Evolutionary conservation across 225 moss, liverwort and hornwort genomes (phyloP).

Genomic region (Pseudoscleropodium purum): DNA sequence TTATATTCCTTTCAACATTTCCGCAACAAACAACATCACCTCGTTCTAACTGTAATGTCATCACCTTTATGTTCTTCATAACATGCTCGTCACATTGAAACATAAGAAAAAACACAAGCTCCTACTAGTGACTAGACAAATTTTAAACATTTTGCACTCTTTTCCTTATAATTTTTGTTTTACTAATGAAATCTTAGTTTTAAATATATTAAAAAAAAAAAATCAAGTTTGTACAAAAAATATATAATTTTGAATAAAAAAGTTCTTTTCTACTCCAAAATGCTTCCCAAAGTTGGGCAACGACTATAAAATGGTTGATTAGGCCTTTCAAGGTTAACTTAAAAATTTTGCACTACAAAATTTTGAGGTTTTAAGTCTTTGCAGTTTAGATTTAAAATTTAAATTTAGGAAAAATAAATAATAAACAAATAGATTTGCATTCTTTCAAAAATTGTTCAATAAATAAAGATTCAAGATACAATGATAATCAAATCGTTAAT

Average conservation of each 20-base stretch:
- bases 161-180: background rate
- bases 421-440: background rate
- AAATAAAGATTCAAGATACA: background rate
- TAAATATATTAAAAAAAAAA: too few species aligned
- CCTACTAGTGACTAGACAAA: too few species aligned
- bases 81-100: too few species aligned
- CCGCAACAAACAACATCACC: too few species aligned
- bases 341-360: background rate
- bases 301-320: background rate
- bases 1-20: too few species aligned
- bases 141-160: rapidly evolving
- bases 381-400: background rate
- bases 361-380: background rate
- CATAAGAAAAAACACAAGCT: too few species aligned
- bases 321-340: background rate
- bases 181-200: rapidly evolving
- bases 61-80: too few species aligned
- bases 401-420: background rate
- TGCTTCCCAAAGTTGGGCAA: rapidly evolving
- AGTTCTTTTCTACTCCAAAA: rapidly evolving
- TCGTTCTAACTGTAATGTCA: too few species aligned
- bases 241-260: background rate
- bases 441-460: background rate
- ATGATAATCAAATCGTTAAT: background rate
- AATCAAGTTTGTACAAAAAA: rapidly evolving